These are phyloP conservation scores for Ammopiptanthus mongolicus DNA, from an alignment of 306 rosid genomes.

Conservation along the genomic window DNA sequence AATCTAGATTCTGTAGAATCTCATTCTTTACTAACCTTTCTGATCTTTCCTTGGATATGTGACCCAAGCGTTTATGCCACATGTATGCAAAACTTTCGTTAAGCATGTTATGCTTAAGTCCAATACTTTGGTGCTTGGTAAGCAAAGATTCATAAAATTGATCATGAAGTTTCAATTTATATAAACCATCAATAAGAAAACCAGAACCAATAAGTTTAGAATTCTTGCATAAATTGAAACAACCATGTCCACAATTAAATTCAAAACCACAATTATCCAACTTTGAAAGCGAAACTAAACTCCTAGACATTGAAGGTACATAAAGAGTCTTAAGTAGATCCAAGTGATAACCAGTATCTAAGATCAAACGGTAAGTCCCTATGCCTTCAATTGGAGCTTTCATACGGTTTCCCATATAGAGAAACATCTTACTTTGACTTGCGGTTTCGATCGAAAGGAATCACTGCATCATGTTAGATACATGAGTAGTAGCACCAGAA, in stretches of 20 bases:
- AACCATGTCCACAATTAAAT: neutral
- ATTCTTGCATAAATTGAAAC: neutral
- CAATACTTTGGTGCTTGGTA: neutral
- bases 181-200: neutral
- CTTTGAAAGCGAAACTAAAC: neutral
- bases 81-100: neutral
- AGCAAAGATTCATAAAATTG: neutral
- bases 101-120: neutral
- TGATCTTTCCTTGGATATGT: neutral
- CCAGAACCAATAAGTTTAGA: neutral
- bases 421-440: neutral
- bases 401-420: neutral
- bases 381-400: neutral
- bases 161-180: neutral
- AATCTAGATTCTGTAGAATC: neutral
- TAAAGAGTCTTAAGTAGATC: neutral
- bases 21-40: neutral
- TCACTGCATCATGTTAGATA: neutral
- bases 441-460: neutral
- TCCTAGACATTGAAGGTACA: neutral
- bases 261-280: neutral
- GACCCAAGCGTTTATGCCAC: neutral
- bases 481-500: neutral
- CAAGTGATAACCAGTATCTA: neutral
- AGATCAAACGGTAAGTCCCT: neutral